Base-by-base conservation (phyloP, 768 basidiomycete genomes). In the Lentinus brumalis region DNA sequence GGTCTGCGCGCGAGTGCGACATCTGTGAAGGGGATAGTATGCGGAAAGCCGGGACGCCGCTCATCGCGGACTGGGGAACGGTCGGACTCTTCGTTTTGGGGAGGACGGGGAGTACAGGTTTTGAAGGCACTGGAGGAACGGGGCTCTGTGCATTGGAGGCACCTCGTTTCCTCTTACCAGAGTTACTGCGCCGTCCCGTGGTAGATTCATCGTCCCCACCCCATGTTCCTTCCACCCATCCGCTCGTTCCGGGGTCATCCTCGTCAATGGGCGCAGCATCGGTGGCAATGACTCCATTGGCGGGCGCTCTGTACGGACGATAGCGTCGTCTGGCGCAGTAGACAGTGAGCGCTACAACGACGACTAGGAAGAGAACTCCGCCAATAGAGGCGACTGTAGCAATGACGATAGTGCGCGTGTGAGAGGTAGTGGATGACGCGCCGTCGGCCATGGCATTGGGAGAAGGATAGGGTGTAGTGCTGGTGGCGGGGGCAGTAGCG, bases 181-280 rank as follows among this genome's bases (percentile, higher is more conserved):
- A 59, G 15, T 38, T 26, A 15, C 26, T 59, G 31, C 62, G 62
- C 16, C 35, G 38, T 6, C 45, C 52, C 41, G 6, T 18, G 21
- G 41, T 38, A 14, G 53, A 45, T 16, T 59, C 62, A 18, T 30
- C 57, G 14, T 40, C 57, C 4, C 26, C 41, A 14, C 50, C 53
- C 62, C 62, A 63, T 3, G 62, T 63, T 15, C 62, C 62, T 30
- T 63, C 53, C 2, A 50, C 58, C 62, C 62, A 63, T 3, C 62
- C 62, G 44, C 62, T 63, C 12, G 62, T 56, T 26, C 54, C 58
- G 14, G 57, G 57, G 30, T 63, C 50, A 3, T 55, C 61, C 26
- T 63, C 57, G 35, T 35, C 53, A 26, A 63, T 63, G 18, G 53
- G 62, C 9, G 50, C 55, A 4, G 62, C 57, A n/a, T 55, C 55